Percentiles rank a stretch among this genome's conserved stretches.
These are phyloP conservation scores for Sporodiniella umbellata DNA, from an alignment of 371 early-diverging fungal genomes.

Conservation along the genomic window DNA sequence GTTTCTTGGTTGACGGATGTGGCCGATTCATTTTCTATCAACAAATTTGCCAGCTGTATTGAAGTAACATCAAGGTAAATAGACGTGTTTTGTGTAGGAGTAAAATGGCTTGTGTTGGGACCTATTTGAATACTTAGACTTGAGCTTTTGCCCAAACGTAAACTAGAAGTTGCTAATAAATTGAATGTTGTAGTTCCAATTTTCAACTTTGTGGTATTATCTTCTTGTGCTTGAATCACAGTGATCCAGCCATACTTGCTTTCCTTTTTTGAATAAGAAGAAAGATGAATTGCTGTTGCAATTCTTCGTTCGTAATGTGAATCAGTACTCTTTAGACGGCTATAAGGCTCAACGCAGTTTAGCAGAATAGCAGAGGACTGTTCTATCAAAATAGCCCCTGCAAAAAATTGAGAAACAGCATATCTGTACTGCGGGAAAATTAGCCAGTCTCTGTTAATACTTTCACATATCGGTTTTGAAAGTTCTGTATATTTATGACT, in stretches of 20 bases:
- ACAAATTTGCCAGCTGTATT: slow-evolving; percentile 7
- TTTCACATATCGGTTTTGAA: slow-evolving; percentile 9
- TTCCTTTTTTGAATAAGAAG: slow-evolving; percentile 17
- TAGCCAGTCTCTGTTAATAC: slow-evolving; percentile 13
- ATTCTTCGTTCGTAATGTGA: slow-evolving; percentile 13
- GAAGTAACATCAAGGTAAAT: slow-evolving; percentile 7
- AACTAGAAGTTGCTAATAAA: slow-evolving; percentile 12
- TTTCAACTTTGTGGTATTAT: slow-evolving; percentile 8
- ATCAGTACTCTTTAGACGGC: slow-evolving; percentile 14
- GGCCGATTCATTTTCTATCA: slow-evolving; percentile 8
- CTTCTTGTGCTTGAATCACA: slow-evolving; percentile 12
- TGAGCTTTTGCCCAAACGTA: slow-evolving; percentile 7
- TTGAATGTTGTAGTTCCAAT: slow-evolving; percentile 13
- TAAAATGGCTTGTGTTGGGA: slow-evolving; percentile 10
- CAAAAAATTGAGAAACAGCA: slow-evolving; percentile 15
- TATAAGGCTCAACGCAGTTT: slow-evolving; percentile 18
- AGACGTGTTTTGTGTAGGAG: slow-evolving; percentile 2
- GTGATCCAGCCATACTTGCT: slow-evolving; percentile 12
- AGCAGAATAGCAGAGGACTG: neutral
- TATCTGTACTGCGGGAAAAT: slow-evolving; percentile 8
- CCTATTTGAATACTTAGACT: slow-evolving; percentile 9
- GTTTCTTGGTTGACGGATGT: slow-evolving; percentile 7
- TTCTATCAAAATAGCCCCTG: slow-evolving; percentile 11
- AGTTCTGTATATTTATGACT: slow-evolving; percentile 10
- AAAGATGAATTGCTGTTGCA: slow-evolving; percentile 16